Conservation (phyloP, 2,329 filamentous ascomycete species). For the Cryphonectria parasitica region DNA sequence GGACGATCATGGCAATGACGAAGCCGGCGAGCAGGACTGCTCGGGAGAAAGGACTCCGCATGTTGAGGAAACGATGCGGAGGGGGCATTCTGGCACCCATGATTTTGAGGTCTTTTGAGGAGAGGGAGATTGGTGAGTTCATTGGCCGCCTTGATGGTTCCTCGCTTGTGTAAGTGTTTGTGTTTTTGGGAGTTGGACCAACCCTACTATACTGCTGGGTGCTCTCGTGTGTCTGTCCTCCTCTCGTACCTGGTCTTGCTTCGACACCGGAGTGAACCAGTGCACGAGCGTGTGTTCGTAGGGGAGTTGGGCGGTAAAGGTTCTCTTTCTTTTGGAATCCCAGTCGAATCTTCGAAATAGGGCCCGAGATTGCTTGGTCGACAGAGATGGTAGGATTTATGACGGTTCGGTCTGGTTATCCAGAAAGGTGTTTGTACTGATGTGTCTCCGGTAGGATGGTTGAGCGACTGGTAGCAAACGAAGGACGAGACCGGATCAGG, state of each 20-base stretch:
- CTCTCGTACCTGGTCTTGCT: slow-evolving; percentile 16
- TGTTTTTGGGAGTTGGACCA: slow-evolving; percentile 24
- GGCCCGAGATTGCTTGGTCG: not conserved
- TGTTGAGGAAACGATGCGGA: slow-evolving; percentile 48
- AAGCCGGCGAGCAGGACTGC: slow-evolving; percentile 49
- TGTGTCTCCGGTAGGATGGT: not conserved
- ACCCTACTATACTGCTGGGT: slow-evolving; percentile 21
- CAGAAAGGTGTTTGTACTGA: not conserved
- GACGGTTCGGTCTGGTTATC: not conserved
- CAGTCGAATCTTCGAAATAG: not conserved
- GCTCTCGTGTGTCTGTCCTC: slow-evolving; percentile 7
- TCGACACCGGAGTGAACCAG: slow-evolving; percentile 13
- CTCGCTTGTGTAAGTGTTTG: slow-evolving; percentile 10
- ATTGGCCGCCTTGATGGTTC: slow-evolving; percentile 25
- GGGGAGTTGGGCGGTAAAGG: not conserved
- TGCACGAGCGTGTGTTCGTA: not conserved
- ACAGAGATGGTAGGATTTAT: not conserved
- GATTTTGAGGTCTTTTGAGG: slow-evolving; percentile 30
- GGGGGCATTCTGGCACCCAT: slow-evolving; percentile 31
- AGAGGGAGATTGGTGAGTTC: slow-evolving; percentile 29
- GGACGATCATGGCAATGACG: slow-evolving; percentile 47
- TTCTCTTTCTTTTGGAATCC: not conserved
- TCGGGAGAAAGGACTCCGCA: slow-evolving; percentile 53
- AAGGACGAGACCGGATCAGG: slow-evolving; percentile 3
- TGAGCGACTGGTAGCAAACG: slow-evolving; percentile 10